Evolutionary conservation across 176 grass and related monocot genomes (phyloP), one percentile per base, ranked within the genome.

Genomic region (Lolium perenne): DNA sequence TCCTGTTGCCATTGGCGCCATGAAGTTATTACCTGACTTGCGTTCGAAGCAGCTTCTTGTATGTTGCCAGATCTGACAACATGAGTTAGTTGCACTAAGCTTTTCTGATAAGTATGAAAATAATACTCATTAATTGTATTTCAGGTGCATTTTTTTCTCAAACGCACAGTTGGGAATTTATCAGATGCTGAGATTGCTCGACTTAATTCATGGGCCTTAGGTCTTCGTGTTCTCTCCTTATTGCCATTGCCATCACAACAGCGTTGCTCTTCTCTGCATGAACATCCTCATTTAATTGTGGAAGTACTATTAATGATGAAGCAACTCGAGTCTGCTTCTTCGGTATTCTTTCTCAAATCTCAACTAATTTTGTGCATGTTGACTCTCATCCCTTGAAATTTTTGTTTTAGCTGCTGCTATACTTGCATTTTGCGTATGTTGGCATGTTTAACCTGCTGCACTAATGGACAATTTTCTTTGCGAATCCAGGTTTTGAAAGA

Each of bases 281-380:
- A 95, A 85, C 90, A 98, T 85, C 96, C 96, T 85, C 96, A 92
- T 22, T 91, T 98, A 88, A 98, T 98, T 71, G 81, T 98, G 68
- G 96, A 98, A 94, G 92, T 98, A 87, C 56, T 95, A 38, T 89
- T 98, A 84, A 98, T 98, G 96, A 98, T 98, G 96, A 98, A 98
- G 50, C 96, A 98, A 87, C 82, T 98, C 38, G 90, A 98, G 66
- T 95, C 93, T 89, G 96, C 96, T 82, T 89, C 91, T 91, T 91
- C 91, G 93, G 95, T 98, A 95, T 62, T 73, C 79, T 83, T 53
- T 84, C 51, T 68, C 9, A 82, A 71, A 38, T 86, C 21, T 68
- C 11, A 81, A 69, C 43, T 86, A 21, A 40, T 76, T 77, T 62
- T 85, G 14, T 87, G 48, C 26, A 61, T 84, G 20, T 66, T 73